Conservation (phyloP, 352 stramenopile genomes). For the Globisporangium lucens region DNA sequence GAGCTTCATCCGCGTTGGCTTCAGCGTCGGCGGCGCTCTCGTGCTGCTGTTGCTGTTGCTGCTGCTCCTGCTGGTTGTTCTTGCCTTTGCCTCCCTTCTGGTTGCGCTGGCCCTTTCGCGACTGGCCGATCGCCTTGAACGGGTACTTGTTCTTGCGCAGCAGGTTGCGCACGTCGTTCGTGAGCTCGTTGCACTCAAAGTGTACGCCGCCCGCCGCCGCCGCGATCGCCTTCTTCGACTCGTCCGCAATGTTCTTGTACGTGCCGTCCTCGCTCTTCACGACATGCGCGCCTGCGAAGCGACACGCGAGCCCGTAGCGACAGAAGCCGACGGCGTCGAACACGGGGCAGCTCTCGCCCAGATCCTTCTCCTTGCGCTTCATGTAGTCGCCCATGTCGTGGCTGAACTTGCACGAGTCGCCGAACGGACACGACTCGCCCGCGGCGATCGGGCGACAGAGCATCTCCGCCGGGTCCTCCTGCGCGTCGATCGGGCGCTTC, state of each 20-base stretch:
- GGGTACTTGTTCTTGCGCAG: conserved; percentile 93
- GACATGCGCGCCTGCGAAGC: conserved; percentile 87
- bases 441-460: conserved; percentile 69
- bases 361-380: conserved; percentile 81
- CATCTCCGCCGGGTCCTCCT: conserved; percentile 55
- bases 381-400: conserved; percentile 84
- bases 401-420: conserved; percentile 83
- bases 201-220: conserved; percentile 31
- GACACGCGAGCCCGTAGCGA: conserved; percentile 90
- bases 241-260: conserved; percentile 55
- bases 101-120: conserved; percentile 47
- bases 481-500: conserved; percentile 73
- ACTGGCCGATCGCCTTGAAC: conserved; percentile 81
- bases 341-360: conserved; percentile 72
- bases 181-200: conserved; percentile 83
- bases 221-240: conserved; percentile 16
- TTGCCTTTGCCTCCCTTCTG: conserved; percentile 43
- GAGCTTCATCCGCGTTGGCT: conserved; percentile 3
- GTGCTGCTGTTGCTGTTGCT: conserved; percentile 5
- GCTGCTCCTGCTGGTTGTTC: conserved; percentile 41
- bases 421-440: conserved; percentile 61
- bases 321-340: conserved; percentile 88
- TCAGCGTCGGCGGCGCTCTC: conserved; percentile 8
- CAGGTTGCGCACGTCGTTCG: conserved; percentile 69
- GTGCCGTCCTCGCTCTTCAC: conserved; percentile 42